Evolutionary conservation across 1,284 basidiomycete species (phyloP).

Genomic region (Marasmius tenuissimus): DNA sequence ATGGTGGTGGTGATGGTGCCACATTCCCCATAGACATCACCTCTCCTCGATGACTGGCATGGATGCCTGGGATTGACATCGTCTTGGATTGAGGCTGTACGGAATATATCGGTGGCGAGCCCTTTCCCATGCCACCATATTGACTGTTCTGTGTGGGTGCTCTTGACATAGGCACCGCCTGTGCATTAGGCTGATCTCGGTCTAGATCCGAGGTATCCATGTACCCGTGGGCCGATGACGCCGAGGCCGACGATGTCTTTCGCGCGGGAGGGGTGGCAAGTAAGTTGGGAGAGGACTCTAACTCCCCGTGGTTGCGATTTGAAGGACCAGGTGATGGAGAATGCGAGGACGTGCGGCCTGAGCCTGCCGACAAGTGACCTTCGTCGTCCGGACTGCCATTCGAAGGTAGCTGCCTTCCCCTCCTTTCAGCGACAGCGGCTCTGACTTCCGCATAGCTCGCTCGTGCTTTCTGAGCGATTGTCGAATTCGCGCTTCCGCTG

Average conservation of each 20-base stretch:
- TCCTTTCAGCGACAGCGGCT: slow-evolving; percentile 65
- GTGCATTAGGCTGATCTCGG: slow-evolving; percentile 13
- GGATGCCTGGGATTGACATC: slow-evolving; percentile 82
- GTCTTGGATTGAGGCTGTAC: slow-evolving; percentile 72
- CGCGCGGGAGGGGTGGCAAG: neutral
- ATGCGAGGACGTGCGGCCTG: neutral
- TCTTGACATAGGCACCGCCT: slow-evolving; percentile 11
- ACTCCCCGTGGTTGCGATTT: neutral
- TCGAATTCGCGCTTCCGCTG: slow-evolving; percentile 22
- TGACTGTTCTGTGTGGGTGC: slow-evolving; percentile 18
- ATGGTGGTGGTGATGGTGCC: slow-evolving; percentile 41
- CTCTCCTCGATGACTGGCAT: slow-evolving; percentile 75
- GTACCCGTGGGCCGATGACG: neutral
- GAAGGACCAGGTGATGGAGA: slow-evolving; percentile 13
- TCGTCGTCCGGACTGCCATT: neutral
- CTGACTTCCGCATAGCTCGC: slow-evolving; percentile 71
- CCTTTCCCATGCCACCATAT: slow-evolving; percentile 14
- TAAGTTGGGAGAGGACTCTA: neutral
- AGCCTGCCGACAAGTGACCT: neutral
- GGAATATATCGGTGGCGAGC: neutral
- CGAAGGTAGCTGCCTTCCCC: slow-evolving; percentile 38
- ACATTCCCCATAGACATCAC: slow-evolving; percentile 78
- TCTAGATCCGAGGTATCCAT: slow-evolving; percentile 1
- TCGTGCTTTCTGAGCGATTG: slow-evolving; percentile 38
- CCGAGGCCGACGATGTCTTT: neutral